phyloP scores from a whole-genome alignment of 345 rosid genomes.

The Ailanthus altissimus region DNA sequence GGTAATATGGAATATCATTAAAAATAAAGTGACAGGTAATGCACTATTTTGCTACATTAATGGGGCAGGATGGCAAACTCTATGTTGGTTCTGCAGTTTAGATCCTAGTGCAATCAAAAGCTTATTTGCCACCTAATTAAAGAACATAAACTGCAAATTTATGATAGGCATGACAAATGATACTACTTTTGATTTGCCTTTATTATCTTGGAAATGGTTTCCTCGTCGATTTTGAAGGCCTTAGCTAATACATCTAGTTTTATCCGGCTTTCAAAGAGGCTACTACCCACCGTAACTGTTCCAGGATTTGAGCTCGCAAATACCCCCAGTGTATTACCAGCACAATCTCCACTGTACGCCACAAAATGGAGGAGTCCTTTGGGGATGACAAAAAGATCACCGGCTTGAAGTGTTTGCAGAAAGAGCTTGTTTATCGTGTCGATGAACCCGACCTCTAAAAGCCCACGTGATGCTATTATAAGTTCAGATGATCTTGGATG shows the following conservation, averaged over 20 bases:
- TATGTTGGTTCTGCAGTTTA: no score
- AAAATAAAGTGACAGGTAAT: no score
- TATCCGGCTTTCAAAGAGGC: constrained; percentile 32
- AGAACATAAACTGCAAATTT: background rate
- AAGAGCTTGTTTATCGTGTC: constrained; percentile 25
- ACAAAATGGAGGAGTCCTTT: constrained; percentile 39
- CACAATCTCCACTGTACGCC: constrained; percentile 17
- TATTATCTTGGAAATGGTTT: constrained; percentile 29
- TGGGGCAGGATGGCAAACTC: no score
- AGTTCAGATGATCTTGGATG: constrained; percentile 33
- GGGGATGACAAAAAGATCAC: constrained; percentile 34
- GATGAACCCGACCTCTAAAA: background rate
- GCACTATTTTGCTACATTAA: no score
- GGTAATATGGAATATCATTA: no score
- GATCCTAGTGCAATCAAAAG: background rate
- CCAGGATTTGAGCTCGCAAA: constrained; percentile 30
- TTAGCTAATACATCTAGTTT: constrained; percentile 22
- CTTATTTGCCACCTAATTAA: background rate
- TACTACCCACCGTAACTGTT: constrained; percentile 16
- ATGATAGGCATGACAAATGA: background rate
- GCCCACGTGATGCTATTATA: constrained; percentile 13
- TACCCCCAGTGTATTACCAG: constrained; percentile 20
- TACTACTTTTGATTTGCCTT: constrained; percentile 16
- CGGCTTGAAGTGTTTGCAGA: constrained; percentile 23
- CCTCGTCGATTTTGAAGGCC: constrained; percentile 32